Conservation (phyloP, 2,329 filamentous ascomycete species). For the Massarina eburnea region DNA sequence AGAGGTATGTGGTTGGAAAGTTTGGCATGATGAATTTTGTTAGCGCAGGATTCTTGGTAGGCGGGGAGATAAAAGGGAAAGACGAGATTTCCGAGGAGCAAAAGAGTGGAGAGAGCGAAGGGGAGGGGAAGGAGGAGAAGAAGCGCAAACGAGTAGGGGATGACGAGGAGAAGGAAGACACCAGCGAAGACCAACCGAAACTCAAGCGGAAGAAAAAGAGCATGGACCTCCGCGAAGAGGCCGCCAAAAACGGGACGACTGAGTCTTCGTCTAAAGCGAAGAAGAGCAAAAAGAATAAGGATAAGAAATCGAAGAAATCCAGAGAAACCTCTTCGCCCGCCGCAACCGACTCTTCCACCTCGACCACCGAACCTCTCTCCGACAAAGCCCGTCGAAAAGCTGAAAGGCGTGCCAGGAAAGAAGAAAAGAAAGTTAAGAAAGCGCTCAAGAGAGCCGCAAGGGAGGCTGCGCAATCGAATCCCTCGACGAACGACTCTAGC, state of each 20-base stretch:
- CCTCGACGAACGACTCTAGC: conserved; percentile 23
- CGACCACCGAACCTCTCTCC: conserved; percentile 40
- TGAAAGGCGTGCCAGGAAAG: conserved; percentile 49
- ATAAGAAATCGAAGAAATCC: conserved; percentile 33
- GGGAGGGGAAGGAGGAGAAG: conserved; percentile 27
- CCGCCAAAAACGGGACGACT: conserved; percentile 18
- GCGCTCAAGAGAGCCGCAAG: conserved; percentile 50
- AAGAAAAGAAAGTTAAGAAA: conserved; percentile 52
- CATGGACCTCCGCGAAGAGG: conserved; percentile 33
- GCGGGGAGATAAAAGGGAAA: conserved; percentile 55
- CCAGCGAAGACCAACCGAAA: conserved; percentile 29
- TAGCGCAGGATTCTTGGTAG: conserved; percentile 72
- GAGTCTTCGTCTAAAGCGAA: conserved; percentile 19
- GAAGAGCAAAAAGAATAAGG: conserved; percentile 40
- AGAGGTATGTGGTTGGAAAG: conserved; percentile 71
- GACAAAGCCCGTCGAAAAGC: conserved; percentile 44
- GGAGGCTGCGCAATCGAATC: conserved; percentile 38
- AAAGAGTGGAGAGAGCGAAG: conserved; percentile 43
- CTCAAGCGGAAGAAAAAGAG: conserved; percentile 44
- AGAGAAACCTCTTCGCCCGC: conserved; percentile 17
- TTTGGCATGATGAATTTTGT: conserved; percentile 86
- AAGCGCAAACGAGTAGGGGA: conserved; percentile 37
- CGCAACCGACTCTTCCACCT: conserved; percentile 18
- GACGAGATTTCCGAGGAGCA: conserved; percentile 53
- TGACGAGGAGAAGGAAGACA: conserved; percentile 21